These are phyloP conservation scores for Ganoderma boninense DNA, from an alignment of 1,284 basidiomycete genomes.

Conservation along the genomic window DNA sequence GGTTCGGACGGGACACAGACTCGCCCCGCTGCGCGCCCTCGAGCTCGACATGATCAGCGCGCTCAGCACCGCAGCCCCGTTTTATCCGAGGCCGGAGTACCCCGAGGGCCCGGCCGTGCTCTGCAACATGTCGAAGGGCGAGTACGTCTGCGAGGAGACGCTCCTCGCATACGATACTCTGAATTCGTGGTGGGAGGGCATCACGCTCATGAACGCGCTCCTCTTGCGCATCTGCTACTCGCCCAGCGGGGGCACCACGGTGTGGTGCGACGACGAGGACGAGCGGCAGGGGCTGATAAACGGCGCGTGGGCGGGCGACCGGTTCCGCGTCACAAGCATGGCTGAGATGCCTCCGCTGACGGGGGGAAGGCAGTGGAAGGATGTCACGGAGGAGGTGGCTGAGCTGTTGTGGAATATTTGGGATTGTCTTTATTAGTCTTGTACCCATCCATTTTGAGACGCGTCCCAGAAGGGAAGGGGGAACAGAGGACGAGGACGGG, in stretches of 20 bases:
- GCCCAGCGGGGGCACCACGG: not conserved
- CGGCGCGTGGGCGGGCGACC: slow-evolving; percentile 13
- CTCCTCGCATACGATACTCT: not conserved
- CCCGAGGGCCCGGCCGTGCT: not conserved
- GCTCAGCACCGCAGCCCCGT: not conserved
- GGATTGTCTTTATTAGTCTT: too few relatives aligned
- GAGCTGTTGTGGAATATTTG: slow-evolving; percentile 10
- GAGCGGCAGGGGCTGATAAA: not conserved
- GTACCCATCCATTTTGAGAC: too few relatives aligned
- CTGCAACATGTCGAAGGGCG: slow-evolving; percentile 16
- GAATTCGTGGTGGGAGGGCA: not conserved
- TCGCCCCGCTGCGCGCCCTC: not conserved
- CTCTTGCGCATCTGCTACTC: not conserved
- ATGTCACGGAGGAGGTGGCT: slow-evolving; percentile 23
- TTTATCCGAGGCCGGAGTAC: not conserved
- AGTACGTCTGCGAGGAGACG: slow-evolving; percentile 8
- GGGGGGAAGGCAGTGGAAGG: slow-evolving; percentile 23
- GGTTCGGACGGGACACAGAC: not conserved
- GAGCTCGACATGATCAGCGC: not conserved
- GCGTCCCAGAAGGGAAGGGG: too few relatives aligned
- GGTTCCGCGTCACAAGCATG: slow-evolving; percentile 6
- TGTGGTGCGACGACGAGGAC: not conserved
- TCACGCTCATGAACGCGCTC: not conserved
- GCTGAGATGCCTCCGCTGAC: not conserved
- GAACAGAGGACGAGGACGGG: too few relatives aligned